A percentile compares a stretch with the other conserved stretches of the same genome.
Conservation (phyloP, 169 alveolate species). For the Toxoplasma gondii region DNA sequence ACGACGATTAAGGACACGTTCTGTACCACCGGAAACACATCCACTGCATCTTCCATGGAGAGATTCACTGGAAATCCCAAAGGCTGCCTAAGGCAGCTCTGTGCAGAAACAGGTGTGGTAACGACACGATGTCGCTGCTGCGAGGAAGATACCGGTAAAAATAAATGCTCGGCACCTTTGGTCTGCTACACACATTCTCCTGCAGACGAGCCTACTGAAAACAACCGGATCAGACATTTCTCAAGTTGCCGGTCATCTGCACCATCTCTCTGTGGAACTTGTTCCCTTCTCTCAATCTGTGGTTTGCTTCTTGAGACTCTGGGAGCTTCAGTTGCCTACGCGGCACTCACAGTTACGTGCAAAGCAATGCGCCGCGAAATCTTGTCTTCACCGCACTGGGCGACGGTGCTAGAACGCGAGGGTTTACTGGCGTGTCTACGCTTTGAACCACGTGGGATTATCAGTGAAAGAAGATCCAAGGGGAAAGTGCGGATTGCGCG, state of each 20-base stretch:
- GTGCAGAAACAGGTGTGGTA: no score
- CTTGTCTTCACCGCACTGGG: slow-evolving; percentile 16
- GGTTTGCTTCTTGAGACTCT: slow-evolving; percentile 6
- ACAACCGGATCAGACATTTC: no score
- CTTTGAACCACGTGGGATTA: not conserved
- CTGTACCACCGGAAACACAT: no score
- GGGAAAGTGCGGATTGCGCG: slow-evolving; percentile 9
- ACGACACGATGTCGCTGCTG: no score
- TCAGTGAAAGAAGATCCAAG: slow-evolving; percentile 25
- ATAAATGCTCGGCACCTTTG: no score
- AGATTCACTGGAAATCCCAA: no score
- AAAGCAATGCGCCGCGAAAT: not conserved
- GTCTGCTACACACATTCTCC: no score
- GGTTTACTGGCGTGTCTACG: not conserved
- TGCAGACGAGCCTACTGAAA: no score
- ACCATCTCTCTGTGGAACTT: not conserved
- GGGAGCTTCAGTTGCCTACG: not conserved
- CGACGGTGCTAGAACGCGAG: not conserved
- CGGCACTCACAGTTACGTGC: not conserved
- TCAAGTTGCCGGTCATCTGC: not conserved
- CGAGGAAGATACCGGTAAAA: no score
- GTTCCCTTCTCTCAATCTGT: not conserved
- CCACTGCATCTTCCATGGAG: no score
- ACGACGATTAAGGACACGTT: no score
- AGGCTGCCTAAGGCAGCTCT: no score